Conservation (phyloP, 75 land plant genomes). For the Selaginella tamariscina region DNA sequence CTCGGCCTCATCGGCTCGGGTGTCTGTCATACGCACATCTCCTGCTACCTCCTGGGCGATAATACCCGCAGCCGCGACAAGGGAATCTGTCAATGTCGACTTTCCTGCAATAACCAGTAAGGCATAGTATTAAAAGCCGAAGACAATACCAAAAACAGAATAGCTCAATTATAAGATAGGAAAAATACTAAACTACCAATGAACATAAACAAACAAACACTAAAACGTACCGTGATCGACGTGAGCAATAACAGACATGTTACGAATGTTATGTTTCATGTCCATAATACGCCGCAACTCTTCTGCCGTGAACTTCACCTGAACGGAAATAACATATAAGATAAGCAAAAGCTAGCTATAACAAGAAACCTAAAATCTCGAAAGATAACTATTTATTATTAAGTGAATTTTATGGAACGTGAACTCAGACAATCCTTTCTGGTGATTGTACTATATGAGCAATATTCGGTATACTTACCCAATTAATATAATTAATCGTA, state of each 20-base stretch:
- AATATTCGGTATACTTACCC: no score
- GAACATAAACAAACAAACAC: background rate
- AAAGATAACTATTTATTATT: no score
- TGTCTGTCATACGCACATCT: constrained; percentile 4
- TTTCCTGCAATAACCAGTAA: background rate
- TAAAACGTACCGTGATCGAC: constrained; percentile 33
- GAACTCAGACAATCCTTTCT: no score
- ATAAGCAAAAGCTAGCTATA: no score
- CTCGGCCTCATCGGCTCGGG: background rate
- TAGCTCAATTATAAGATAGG: background rate
- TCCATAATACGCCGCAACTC: constrained; percentile 37
- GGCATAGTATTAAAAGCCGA: background rate
- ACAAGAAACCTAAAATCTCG: no score
- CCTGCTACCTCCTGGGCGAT: background rate
- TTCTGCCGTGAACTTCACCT: constrained; percentile 26
- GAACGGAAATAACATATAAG: no score
- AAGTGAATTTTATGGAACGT: no score
- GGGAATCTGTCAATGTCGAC: constrained; percentile 5
- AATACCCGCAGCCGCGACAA: constrained; percentile 5
- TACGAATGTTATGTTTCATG: constrained; percentile 39
- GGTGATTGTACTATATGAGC: no score
- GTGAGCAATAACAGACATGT: constrained; percentile 49
- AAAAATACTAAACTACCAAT: background rate
- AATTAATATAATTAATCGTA: no score
- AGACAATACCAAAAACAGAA: background rate